Evolutionary conservation across 129 eudicot genomes (phyloP).

Genomic region (Flaveria brownii): DNA sequence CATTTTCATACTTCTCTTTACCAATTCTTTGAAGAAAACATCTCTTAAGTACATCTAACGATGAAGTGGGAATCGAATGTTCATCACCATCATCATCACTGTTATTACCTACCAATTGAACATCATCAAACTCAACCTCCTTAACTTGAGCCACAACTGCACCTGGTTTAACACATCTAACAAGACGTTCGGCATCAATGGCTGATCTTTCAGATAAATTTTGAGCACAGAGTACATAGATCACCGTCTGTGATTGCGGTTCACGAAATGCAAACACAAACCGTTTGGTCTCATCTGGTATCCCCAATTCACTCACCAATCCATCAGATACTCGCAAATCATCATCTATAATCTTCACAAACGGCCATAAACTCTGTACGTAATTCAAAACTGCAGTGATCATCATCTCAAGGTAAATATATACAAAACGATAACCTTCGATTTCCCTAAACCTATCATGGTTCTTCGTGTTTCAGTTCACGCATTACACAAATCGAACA

Average conservation of each 20-base stretch:
- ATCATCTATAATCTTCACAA: constrained; percentile 37
- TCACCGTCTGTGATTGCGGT: too few species aligned
- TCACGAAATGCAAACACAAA: too few species aligned
- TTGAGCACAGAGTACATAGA: constrained; percentile 71
- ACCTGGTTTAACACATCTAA: constrained; percentile 69
- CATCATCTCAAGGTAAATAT: constrained; percentile 8
- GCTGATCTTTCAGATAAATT: constrained; percentile 82
- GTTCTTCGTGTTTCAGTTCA: too few species aligned
- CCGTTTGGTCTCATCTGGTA: constrained; percentile 46
- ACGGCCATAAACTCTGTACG: constrained; percentile 66
- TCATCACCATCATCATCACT: constrained; percentile 19
- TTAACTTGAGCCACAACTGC: constrained; percentile 74
- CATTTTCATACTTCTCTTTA: background rate
- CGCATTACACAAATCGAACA: background rate
- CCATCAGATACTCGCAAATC: constrained; percentile 65
- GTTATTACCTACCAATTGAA: constrained; percentile 13
- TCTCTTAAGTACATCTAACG: constrained; percentile 57
- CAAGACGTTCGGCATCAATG: constrained; percentile 60
- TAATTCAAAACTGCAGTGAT: constrained; percentile 40
- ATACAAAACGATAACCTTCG: constrained; percentile 7
- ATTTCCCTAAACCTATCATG: background rate
- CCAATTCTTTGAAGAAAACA: constrained; percentile 63
- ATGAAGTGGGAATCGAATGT: constrained; percentile 52
- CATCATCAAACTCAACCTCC: constrained; percentile 32
- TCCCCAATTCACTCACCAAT: constrained; percentile 49